Evolutionary conservation across 2,329 filamentous ascomycete genomes (phyloP).

Genomic region (Mycosphaerella sp.): DNA sequence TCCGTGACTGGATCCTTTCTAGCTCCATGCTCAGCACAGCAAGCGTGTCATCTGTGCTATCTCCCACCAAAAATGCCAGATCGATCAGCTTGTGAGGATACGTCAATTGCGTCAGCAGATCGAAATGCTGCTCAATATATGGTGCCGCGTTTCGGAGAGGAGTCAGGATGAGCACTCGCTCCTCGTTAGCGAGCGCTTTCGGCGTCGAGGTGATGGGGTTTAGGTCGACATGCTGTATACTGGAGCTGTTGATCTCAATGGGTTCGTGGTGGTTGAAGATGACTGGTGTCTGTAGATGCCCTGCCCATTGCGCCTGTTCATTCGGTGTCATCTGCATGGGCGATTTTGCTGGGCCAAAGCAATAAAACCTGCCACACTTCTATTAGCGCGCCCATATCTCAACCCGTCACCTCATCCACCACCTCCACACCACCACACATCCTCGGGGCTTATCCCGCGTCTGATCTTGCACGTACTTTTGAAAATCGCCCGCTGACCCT

Average conservation of each 20-base stretch:
- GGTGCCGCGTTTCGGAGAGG: conserved; percentile 82
- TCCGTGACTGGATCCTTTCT: conserved; percentile 73
- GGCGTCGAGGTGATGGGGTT: conserved; percentile 77
- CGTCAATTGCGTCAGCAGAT: conserved; percentile 79
- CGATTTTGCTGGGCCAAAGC: conserved; percentile 91
- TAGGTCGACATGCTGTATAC: conserved; percentile 74
- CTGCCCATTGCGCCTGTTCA: conserved; percentile 83
- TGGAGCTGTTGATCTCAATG: conserved; percentile 72
- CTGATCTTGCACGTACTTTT: conserved; percentile 59
- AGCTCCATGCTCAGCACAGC: conserved; percentile 80
- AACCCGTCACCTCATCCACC: not conserved
- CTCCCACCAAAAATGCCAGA: conserved; percentile 86
- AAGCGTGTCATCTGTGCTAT: conserved; percentile 84
- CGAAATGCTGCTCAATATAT: conserved; percentile 84
- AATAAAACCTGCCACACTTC: conserved; percentile 68
- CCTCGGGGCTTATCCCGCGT: not conserved
- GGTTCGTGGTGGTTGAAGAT: conserved; percentile 94
- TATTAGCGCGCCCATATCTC: conserved; percentile 5
- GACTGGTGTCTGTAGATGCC: conserved; percentile 83
- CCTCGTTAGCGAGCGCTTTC: conserved; percentile 71
- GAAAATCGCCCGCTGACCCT: conserved; percentile 76
- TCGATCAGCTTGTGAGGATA: conserved; percentile 96
- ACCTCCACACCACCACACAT: too few relatives aligned
- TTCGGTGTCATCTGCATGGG: conserved; percentile 93
- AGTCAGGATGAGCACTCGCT: conserved; percentile 85